Evolutionary conservation across 345 rosid genomes (phyloP).

Genomic region (Linum tenue): DNA sequence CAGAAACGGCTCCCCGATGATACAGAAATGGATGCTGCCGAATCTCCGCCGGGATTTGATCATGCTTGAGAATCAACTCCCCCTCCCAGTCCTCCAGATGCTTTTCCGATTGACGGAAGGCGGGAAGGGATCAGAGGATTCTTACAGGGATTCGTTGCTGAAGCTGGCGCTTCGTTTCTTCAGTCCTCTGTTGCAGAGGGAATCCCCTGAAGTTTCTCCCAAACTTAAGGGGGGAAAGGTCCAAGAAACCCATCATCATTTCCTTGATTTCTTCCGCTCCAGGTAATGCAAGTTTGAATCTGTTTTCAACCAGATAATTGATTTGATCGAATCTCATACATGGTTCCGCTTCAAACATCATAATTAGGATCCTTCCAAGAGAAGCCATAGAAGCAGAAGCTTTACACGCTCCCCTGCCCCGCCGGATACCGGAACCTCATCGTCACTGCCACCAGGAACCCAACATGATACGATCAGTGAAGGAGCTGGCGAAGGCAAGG

Average conservation of each 20-base stretch:
- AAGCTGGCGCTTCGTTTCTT: slow-evolving; percentile 21
- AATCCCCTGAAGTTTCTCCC: neutral
- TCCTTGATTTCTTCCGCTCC: slow-evolving; percentile 24
- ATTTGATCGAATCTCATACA: too few relatives aligned
- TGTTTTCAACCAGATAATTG: too few relatives aligned
- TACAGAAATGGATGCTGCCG: slow-evolving; percentile 28
- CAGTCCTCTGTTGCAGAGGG: slow-evolving; percentile 17
- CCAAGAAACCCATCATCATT: slow-evolving; percentile 6
- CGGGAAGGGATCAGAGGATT: neutral
- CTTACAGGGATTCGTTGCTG: slow-evolving; percentile 7
- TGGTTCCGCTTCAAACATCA: too few relatives aligned
- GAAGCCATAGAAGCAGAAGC: neutral
- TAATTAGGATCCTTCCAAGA: slow-evolving; percentile 15
- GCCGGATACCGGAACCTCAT: neutral
- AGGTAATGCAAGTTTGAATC: too few relatives aligned
- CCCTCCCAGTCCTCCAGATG: slow-evolving; percentile 14
- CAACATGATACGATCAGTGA: slow-evolving; percentile 11
- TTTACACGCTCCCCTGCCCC: neutral
- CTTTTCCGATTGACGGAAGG: slow-evolving; percentile 6
- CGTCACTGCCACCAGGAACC: neutral
- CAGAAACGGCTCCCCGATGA: neutral
- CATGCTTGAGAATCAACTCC: slow-evolving; percentile 31
- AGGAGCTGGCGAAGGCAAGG: slow-evolving; percentile 19
- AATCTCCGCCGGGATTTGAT: slow-evolving; percentile 20
- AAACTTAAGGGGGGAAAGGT: neutral